Percentiles rank a stretch among this genome's conserved stretches.
These are phyloP conservation scores for Pseudogymnoascus sp. DNA, from an alignment of 2,329 filamentous ascomycete species.

Conservation along the genomic window DNA sequence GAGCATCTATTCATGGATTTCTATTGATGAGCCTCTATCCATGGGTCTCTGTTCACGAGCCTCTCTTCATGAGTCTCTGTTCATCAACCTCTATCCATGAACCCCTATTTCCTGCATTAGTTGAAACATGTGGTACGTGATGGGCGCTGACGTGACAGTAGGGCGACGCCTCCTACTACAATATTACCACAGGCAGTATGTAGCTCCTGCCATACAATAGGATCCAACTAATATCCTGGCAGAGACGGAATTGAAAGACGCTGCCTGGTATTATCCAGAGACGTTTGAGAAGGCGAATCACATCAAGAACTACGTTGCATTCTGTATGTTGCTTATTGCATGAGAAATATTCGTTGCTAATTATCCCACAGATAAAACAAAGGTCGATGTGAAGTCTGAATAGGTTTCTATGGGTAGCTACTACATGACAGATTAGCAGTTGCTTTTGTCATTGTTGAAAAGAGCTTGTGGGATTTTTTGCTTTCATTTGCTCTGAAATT, in stretches of 20 bases:
- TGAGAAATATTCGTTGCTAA: neutral
- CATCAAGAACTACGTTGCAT: conserved; percentile 38
- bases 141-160: neutral
- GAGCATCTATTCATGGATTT: neutral
- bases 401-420: neutral
- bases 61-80: neutral
- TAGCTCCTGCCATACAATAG: neutral
- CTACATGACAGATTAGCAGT: neutral
- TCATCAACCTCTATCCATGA: neutral
- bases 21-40: neutral
- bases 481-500: neutral
- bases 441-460: neutral
- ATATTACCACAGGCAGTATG: conserved; percentile 33
- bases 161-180: conserved; percentile 39
- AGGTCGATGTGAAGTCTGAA: conserved; percentile 7
- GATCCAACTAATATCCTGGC: conserved; percentile 16
- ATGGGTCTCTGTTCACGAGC: neutral
- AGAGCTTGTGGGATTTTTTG: neutral
- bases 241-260: conserved; percentile 34
- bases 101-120: neutral
- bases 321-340: conserved; percentile 30
- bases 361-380: conserved; percentile 14
- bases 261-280: conserved; percentile 38
- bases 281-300: conserved; percentile 33
- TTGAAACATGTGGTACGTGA: neutral